These are phyloP conservation scores for Coffea eugenioides DNA, from an alignment of 257 asterid genomes.

Conservation along the genomic window DNA sequence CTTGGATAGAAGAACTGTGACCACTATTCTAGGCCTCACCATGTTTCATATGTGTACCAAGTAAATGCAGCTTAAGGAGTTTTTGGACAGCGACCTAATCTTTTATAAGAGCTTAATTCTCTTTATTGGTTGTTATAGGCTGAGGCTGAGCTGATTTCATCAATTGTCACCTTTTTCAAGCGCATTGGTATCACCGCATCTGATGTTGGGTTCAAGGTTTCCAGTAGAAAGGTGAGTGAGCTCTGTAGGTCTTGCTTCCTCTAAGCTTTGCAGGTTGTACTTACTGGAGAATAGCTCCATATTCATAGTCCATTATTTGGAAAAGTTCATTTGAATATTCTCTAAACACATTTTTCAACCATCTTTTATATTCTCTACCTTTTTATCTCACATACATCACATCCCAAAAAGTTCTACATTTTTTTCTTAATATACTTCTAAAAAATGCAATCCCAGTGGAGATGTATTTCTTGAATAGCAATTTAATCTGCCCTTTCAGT, in stretches of 20 bases:
- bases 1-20: not conserved
- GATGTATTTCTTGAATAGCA: not conserved
- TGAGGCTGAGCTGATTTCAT: slow-evolving; percentile 92
- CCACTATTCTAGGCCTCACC: not conserved
- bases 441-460: too few relatives aligned
- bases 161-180: slow-evolving; percentile 89
- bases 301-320: too few relatives aligned
- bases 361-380: too few relatives aligned
- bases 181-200: slow-evolving; percentile 91
- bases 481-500: slow-evolving; percentile 2
- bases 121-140: slow-evolving; percentile 49
- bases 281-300: too few relatives aligned
- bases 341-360: too few relatives aligned
- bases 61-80: not conserved
- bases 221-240: slow-evolving; percentile 84
- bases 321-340: too few relatives aligned
- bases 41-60: not conserved
- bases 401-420: too few relatives aligned
- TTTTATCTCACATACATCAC: too few relatives aligned
- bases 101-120: not conserved
- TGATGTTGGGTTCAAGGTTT: slow-evolving; percentile 94
- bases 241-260: slow-evolving; percentile 3
- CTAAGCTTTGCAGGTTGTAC: too few relatives aligned
- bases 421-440: too few relatives aligned
- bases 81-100: not conserved